Evolutionary conservation across 208 protist genomes (phyloP).

Genomic region (Wallacemonas collosoma): DNA sequence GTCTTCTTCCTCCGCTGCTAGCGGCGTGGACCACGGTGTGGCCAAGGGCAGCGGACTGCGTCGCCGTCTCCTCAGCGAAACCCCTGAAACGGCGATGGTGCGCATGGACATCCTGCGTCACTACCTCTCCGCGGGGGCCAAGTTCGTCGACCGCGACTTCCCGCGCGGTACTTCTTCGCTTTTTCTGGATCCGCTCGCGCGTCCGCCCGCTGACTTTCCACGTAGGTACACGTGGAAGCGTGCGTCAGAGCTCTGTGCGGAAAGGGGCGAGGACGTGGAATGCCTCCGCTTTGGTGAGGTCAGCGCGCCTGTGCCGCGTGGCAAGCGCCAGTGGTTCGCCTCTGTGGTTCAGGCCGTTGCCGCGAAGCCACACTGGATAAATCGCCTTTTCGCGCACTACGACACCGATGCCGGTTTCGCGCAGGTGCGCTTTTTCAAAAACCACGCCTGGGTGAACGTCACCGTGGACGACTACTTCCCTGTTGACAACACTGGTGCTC

Average conservation of each 20-base stretch:
- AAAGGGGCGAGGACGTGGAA: conserved; percentile 22
- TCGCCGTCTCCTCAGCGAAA: conserved; percentile 5
- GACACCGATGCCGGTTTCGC: conserved; percentile 72
- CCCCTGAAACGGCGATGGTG: conserved; percentile 9
- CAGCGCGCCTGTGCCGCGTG: conserved; percentile 59
- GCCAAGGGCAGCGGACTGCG: conserved; percentile 1
- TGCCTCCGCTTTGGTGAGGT: conserved; percentile 29
- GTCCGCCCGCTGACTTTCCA: conserved; percentile 47
- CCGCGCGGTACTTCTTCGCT: conserved; percentile 76
- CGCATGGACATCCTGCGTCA: conserved; percentile 53
- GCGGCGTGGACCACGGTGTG: neutral
- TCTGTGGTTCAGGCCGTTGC: conserved; percentile 65
- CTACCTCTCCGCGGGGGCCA: conserved; percentile 41
- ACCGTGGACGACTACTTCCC: conserved; percentile 90
- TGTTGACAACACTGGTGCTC: conserved; percentile 52
- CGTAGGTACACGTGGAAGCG: conserved; percentile 62
- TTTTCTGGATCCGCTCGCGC: conserved; percentile 66
- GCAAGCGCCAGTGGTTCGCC: conserved; percentile 75
- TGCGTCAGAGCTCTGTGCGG: conserved; percentile 32
- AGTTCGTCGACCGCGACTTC: conserved; percentile 82
- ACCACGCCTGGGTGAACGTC: conserved; percentile 70
- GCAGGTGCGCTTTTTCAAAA: conserved; percentile 88
- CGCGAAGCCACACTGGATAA: conserved; percentile 71
- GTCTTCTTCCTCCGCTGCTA: neutral
- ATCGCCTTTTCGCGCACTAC: conserved; percentile 60